Evolutionary conservation across 2,329 filamentous ascomycete species (phyloP), one percentile per base, ranked within the genome.

Genomic region (Pyricularia pennisetigena): DNA sequence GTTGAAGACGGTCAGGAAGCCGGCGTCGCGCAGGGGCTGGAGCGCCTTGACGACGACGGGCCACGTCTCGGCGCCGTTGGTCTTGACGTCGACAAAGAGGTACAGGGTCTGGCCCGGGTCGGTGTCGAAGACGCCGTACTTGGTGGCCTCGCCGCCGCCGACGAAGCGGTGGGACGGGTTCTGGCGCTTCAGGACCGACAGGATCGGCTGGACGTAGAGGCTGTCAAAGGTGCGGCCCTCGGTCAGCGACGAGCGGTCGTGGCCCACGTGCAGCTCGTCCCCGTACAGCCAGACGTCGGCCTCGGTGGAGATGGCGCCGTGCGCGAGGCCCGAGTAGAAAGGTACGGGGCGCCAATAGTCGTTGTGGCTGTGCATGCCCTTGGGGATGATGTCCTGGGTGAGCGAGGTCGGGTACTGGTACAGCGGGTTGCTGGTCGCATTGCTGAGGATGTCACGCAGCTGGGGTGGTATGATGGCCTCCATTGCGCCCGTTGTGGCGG

Each of bases 31-130:
- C 6, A 91, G 79, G 1, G 86, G 83, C 67, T 84, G 77, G 0
- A 91, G 80, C 62, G 87, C 83, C 3, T 76, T 71, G 5, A 84
- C 70, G 0, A 89, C 81, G 49, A 81, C 73, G 0, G 81, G 81
- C 78, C 83, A 87, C 3, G 83, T 84, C 32, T 78, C 75, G n/a
- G 76, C 73, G 0, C 82, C 83, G 41, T 82, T 76, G 1, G 82
- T 86, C 77, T 92, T 92, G 74, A 92, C 77, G 75, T 92, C 90
- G 23, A 92, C 82, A 16, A 92, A 81, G 3, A 92, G 80, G 23
- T 86, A 81, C 0, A 90, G 76, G 0, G 85, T 81, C 72, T 86
- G 84, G 3, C 72, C 72, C 0, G 83, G 80, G 69, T 82, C 76
- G 9, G 77, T 77, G 70, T 83, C 79, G 72, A 84, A 88, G n/a